A percentile compares a stretch with the other conserved stretches of the same genome.
Conservation (phyloP, 75 land plant species). For the Sequoiadendron giganteum region DNA sequence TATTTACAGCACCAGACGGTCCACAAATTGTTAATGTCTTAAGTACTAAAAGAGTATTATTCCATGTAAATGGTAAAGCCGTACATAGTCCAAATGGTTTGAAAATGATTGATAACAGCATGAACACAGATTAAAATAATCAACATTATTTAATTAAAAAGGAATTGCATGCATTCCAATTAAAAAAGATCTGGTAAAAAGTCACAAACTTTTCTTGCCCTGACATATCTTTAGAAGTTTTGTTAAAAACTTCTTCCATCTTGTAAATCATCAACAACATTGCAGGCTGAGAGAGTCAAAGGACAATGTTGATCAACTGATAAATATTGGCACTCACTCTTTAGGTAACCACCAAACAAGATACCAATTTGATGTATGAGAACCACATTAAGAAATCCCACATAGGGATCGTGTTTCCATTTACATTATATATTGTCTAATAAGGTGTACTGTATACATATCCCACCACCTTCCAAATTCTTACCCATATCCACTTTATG, state of each 20-base stretch:
- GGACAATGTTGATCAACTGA: background rate
- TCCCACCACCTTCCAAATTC: background rate
- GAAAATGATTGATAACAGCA: background rate
- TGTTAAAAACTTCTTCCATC: background rate
- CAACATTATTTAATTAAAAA: background rate
- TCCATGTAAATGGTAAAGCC: background rate
- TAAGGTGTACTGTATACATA: background rate
- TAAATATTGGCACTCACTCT: background rate
- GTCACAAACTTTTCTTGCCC: background rate
- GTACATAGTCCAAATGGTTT: background rate
- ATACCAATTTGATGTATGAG: no score
- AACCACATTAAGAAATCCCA: background rate
- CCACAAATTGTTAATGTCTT: no score
- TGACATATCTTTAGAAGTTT: no score
- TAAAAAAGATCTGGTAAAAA: background rate
- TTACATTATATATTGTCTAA: background rate
- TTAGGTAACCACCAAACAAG: background rate
- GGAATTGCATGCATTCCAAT: background rate
- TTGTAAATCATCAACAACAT: background rate
- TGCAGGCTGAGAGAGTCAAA: background rate
- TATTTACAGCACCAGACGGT: no score
- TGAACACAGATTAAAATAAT: background rate
- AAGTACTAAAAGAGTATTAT: no score
- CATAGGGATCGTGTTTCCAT: background rate
- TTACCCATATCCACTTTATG: background rate